Conservation (phyloP, 495 filamentous ascomycete species). For the Aspergillus hancockii region DNA sequence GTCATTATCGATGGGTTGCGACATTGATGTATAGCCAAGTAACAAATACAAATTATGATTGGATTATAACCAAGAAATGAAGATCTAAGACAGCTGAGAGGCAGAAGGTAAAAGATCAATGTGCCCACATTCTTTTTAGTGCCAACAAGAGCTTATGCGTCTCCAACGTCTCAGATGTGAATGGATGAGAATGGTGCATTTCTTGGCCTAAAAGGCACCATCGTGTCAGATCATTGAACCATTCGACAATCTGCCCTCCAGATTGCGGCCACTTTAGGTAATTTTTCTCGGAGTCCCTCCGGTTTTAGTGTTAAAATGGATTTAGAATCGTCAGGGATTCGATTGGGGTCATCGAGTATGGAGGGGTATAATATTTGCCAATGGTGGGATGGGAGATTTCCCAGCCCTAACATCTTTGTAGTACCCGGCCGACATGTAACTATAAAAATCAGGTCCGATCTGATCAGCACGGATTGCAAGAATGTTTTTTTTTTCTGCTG, state of each 20-base stretch:
- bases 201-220: conserved; percentile 1
- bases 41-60: neutral
- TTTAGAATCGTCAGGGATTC: neutral
- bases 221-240: neutral
- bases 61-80: neutral
- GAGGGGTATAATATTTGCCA: neutral
- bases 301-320: neutral
- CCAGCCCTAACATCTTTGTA: too few relatives aligned
- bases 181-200: neutral
- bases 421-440: too few relatives aligned
- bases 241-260: neutral
- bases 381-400: too few relatives aligned
- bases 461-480: neutral
- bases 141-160: neutral
- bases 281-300: neutral
- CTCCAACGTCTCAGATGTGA: neutral
- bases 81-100: neutral
- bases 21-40: neutral
- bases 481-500: neutral
- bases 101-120: neutral
- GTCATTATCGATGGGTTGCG: neutral
- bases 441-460: too few relatives aligned
- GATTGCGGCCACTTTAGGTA: neutral
- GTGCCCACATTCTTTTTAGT: neutral
- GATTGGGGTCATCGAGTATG: neutral